Conservation (phyloP, 768 basidiomycete genomes). For the Leccinum disarticulatum region DNA sequence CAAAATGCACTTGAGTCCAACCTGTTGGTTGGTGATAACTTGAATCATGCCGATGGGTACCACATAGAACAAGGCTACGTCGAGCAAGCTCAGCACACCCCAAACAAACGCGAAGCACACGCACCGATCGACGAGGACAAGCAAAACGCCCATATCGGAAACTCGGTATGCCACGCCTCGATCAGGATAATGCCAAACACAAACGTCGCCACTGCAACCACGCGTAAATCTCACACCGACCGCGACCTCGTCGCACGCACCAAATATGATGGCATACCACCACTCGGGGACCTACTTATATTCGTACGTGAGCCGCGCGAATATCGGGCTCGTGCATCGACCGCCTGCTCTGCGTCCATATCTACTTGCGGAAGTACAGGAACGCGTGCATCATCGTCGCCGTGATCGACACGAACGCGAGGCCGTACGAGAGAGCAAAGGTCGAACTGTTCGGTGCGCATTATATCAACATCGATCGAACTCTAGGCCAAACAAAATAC, state of each 20-base stretch:
- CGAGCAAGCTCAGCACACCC: neutral
- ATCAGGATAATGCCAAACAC: constrained; percentile 59
- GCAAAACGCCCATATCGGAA: constrained; percentile 43
- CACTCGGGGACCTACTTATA: constrained; percentile 62
- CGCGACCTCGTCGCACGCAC: constrained; percentile 10
- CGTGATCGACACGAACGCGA: constrained; percentile 80
- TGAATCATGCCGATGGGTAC: constrained; percentile 78
- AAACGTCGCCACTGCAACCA: constrained; percentile 43
- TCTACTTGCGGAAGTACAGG: constrained; percentile 78
- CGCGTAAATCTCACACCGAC: neutral
- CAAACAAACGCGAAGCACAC: constrained; percentile 10
- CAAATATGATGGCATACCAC: constrained; percentile 47
- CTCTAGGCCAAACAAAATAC: neutral
- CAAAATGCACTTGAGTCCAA: constrained; percentile 46
- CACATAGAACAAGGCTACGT: constrained; percentile 54
- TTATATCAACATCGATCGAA: neutral
- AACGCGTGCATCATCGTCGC: constrained; percentile 71
- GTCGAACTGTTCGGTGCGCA: constrained; percentile 40
- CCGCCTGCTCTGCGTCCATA: constrained; percentile 67
- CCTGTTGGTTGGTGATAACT: constrained; percentile 77
- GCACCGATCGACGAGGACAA: constrained; percentile 30
- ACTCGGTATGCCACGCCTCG: constrained; percentile 58
- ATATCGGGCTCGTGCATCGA: constrained; percentile 76
- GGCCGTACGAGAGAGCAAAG: constrained; percentile 76
- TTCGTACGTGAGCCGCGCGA: constrained; percentile 51